A percentile compares a stretch with the other conserved stretches of the same genome.
Conservation (phyloP, 345 rosid species). For the Pugionium dolabratum region DNA sequence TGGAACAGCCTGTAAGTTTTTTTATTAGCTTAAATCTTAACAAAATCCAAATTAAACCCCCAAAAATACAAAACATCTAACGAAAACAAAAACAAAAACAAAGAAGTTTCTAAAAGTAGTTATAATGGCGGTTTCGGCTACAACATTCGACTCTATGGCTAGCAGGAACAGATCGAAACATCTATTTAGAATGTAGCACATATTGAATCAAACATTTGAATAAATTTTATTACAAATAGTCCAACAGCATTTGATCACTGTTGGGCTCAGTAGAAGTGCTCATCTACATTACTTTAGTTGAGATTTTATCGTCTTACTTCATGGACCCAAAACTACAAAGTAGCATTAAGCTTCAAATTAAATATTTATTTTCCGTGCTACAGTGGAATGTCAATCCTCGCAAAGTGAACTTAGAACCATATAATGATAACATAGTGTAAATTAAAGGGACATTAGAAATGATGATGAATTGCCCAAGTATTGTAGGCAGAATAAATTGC, state of each 20-base stretch:
- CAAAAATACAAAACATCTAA: background rate
- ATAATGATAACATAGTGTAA: no score
- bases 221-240: constrained; percentile 48
- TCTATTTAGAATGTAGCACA: no score
- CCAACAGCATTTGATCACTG: constrained; percentile 61
- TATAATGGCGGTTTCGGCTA: constrained; percentile 16
- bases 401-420: constrained; percentile 58
- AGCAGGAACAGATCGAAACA: no score
- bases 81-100: background rate
- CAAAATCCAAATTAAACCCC: background rate
- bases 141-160: constrained; percentile 46
- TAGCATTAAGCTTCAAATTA: no score
- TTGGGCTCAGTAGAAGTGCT: constrained; percentile 68
- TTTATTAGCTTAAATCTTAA: constrained; percentile 8
- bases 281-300: constrained; percentile 75
- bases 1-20: no score
- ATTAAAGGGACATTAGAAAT: no score
- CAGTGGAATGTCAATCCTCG: constrained; percentile 71
- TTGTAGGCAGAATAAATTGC: constrained; percentile 3
- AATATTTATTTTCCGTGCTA: no score
- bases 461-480: background rate
- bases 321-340: no score
- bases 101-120: background rate
- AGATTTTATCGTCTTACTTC: constrained; percentile 62
- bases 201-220: no score